Conservation (phyloP, 768 basidiomycete genomes). For the Cystofilobasidium ferigula region DNA sequence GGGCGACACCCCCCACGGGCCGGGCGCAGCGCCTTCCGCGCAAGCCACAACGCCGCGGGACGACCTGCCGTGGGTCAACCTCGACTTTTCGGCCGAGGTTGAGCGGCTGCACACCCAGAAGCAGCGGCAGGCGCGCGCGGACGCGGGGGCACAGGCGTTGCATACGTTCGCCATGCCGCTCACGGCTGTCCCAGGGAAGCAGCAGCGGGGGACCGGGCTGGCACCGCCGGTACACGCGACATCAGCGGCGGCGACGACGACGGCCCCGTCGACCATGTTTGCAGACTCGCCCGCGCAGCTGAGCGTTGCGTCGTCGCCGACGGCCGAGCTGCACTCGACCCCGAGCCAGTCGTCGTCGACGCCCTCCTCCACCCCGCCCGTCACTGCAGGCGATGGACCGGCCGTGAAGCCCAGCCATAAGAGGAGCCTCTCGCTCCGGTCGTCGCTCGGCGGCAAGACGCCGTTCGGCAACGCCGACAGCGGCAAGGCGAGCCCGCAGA, state of each 20-base stretch:
- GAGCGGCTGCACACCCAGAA: slow-evolving; percentile 38
- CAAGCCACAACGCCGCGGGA: slow-evolving; percentile 8
- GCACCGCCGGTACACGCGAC: too few relatives aligned
- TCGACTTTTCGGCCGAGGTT: slow-evolving; percentile 41
- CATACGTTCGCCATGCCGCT: slow-evolving; percentile 20
- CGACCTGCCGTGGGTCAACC: slow-evolving; percentile 43
- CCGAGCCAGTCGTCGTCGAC: neutral
- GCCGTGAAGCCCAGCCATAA: neutral
- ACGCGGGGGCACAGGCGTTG: too few relatives aligned
- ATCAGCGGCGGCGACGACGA: too few relatives aligned
- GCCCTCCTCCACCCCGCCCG: neutral
- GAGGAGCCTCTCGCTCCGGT: slow-evolving; percentile 19
- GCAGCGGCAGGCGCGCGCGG: slow-evolving; percentile 39
- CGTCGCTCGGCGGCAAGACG: slow-evolving; percentile 7
- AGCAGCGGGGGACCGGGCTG: too few relatives aligned
- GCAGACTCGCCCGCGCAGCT: too few relatives aligned
- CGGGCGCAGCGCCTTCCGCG: neutral
- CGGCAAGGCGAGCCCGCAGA: slow-evolving; percentile 12
- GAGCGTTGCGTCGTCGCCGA: too few relatives aligned
- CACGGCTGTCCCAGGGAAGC: too few relatives aligned
- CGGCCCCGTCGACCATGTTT: too few relatives aligned
- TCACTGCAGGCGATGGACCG: neutral
- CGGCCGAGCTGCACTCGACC: too few relatives aligned
- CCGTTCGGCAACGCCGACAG: neutral
- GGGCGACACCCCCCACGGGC: neutral